Percentiles rank a stretch among this genome's conserved stretches.
phyloP scores from a whole-genome alignment of 2,329 filamentous ascomycete species.

The Thermoascus crustaceus region DNA sequence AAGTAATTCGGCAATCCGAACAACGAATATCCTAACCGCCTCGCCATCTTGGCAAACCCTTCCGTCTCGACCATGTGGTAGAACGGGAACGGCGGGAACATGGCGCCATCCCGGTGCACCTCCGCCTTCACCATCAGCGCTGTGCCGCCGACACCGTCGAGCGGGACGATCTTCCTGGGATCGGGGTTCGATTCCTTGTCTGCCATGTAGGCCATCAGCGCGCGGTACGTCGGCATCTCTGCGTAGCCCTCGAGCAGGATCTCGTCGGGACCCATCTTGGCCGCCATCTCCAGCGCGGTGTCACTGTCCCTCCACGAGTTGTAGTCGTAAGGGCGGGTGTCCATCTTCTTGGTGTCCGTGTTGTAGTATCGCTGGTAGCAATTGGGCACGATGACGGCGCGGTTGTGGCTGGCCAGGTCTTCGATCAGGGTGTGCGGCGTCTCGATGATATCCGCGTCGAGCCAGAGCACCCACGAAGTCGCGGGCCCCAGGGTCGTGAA shows the following conservation, averaged over 20 bases:
- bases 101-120: constrained; percentile 92
- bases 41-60: constrained; percentile 96
- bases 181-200: constrained; percentile 49
- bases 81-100: constrained; percentile 96
- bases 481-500: constrained; percentile 89
- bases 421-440: constrained; percentile 79
- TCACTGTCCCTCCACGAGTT: constrained; percentile 95
- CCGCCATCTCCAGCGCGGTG: constrained; percentile 64
- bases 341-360: constrained; percentile 59
- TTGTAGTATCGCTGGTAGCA: constrained; percentile 87
- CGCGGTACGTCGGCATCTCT: constrained; percentile 85
- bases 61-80: constrained; percentile 97
- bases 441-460: constrained; percentile 88
- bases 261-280: constrained; percentile 80
- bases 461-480: constrained; percentile 94
- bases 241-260: constrained; percentile 88
- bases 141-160: constrained; percentile 92
- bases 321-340: constrained; percentile 84
- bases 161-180: constrained; percentile 59
- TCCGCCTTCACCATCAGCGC: constrained; percentile 91
- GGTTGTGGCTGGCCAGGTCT: constrained; percentile 79
- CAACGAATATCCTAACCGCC: constrained; percentile 73
- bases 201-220: constrained; percentile 79
- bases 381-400: constrained; percentile 88
- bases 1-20: constrained; percentile 95